Evolutionary conservation across 768 basidiomycete species (phyloP).

Genomic region (Mycena leptocephala): DNA sequence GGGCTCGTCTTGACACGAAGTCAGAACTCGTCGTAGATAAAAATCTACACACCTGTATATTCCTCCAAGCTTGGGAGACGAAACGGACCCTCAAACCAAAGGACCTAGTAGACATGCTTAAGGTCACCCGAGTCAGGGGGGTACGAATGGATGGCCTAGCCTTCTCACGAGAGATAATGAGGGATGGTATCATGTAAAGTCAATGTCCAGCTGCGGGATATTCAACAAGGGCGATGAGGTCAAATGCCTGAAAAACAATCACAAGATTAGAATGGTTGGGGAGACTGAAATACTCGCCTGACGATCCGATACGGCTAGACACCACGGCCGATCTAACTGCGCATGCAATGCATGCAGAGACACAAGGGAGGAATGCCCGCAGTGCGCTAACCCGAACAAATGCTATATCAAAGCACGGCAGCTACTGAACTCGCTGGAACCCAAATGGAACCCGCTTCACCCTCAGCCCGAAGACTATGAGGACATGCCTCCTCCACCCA

Average conservation of each 20-base stretch:
- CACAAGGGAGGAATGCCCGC: not conserved
- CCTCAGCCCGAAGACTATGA: too few species aligned
- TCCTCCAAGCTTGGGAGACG: too few species aligned
- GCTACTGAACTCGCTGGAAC: too few species aligned
- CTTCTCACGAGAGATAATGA: not conserved
- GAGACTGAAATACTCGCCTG: too few species aligned
- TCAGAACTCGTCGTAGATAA: not conserved
- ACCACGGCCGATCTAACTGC: too few species aligned
- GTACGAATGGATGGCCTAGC: not conserved
- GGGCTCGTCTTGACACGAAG: too few species aligned
- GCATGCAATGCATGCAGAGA: too few species aligned
- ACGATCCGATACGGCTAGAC: too few species aligned
- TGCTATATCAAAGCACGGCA: not conserved
- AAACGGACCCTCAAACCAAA: not conserved
- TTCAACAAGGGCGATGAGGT: not conserved
- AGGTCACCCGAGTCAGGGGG: not conserved
- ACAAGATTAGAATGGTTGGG: not conserved
- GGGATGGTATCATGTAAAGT: not conserved
- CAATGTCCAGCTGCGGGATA: not conserved
- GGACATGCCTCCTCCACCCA: too few species aligned
- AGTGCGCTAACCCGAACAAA: not conserved
- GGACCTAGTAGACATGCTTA: not conserved
- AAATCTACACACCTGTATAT: not conserved
- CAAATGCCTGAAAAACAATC: not conserved
- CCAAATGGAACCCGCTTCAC: not conserved